phyloP scores from a whole-genome alignment of 306 rosid genomes.

The Lathyrus tuberosus region DNA sequence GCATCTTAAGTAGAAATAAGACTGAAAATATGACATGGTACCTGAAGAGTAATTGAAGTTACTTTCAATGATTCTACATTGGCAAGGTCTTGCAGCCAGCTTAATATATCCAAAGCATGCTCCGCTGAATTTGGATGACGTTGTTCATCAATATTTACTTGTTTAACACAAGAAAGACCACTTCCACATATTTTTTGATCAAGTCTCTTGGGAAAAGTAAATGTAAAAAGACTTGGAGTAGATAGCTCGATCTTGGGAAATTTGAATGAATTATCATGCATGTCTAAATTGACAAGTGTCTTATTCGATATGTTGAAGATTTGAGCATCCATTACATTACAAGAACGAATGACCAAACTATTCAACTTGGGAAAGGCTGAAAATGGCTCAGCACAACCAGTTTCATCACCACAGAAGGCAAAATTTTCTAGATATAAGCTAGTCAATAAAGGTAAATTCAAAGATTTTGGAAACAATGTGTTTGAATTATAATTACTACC shows the following conservation, averaged over 20 bases:
- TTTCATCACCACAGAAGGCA: conserved; percentile 2
- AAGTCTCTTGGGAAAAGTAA: not conserved
- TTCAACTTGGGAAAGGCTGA: not conserved
- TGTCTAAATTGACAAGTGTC: not conserved
- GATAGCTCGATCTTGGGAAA: conserved; percentile 11
- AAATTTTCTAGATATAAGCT: conserved; percentile 13
- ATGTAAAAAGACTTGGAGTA: not conserved
- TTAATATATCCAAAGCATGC: conserved; percentile 1
- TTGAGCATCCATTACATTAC: not conserved
- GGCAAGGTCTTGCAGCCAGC: conserved; percentile 18
- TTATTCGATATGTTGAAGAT: not conserved
- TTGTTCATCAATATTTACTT: not conserved
- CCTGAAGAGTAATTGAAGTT: conserved; percentile 36
- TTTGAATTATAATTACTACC: no score
- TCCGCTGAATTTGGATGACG: not conserved
- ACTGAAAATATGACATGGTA: not conserved
- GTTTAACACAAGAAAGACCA: conserved; percentile 23
- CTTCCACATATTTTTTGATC: not conserved
- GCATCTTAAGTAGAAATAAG: not conserved
- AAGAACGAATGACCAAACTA: not conserved
- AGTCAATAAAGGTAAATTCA: conserved; percentile 6
- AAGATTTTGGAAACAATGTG: not conserved
- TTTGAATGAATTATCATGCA: no score
- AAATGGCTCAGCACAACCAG: not conserved
- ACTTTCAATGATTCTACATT: conserved; percentile 9